Evolutionary conservation across 1,139 yeast genomes (phyloP), one percentile per base, ranked within the genome.

Genomic region (Taiozyma onychis): DNA sequence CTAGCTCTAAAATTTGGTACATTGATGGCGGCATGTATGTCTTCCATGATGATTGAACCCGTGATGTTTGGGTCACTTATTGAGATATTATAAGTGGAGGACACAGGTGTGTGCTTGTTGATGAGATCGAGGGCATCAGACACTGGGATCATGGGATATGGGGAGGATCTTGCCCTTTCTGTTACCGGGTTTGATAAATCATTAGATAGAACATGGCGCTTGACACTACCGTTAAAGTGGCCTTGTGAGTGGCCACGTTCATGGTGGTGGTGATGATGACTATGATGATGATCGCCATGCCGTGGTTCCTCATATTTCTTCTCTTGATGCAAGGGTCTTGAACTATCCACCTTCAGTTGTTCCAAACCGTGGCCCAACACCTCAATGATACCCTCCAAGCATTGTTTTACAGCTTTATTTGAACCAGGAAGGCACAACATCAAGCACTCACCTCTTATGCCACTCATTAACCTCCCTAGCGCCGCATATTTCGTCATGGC

Each of bases 391-490:
- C 77, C 72, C 22, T 59, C 64, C 32, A 75, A 51, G 52, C 74
- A 75, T 57, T 77, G 80, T 2, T 54, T 54, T 0, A 77, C 76
- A 1, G 73, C 81, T 51, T 68, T 74, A 1, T 77, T 77, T 1
- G 79, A 74, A 0, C 81, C 81, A 0, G 81, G 81, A 9, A 77
- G 61, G 0, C 80, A 74, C 10, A 76, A 56, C 0, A 77, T 61
- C 43, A 77, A 53, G 0, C 72, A 53, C 39, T 63, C 57, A 14
- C 57, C 52, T 14, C 61, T 55, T 1, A 71, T 63, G 2, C 81
- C 81, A 1, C 80, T 78, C 4, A 73, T 73, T 1, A 79, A 78
- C 26, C 81, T 64, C 2, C 78, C 64, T 65, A 75, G 59, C 43
- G 73, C 73, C 1, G 78, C 79, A 58, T 66, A 65, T 2, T 76